A percentile compares a stretch with the other conserved stretches of the same genome.
Conservation (phyloP, 768 basidiomycete genomes). For the Suillus sp. region DNA sequence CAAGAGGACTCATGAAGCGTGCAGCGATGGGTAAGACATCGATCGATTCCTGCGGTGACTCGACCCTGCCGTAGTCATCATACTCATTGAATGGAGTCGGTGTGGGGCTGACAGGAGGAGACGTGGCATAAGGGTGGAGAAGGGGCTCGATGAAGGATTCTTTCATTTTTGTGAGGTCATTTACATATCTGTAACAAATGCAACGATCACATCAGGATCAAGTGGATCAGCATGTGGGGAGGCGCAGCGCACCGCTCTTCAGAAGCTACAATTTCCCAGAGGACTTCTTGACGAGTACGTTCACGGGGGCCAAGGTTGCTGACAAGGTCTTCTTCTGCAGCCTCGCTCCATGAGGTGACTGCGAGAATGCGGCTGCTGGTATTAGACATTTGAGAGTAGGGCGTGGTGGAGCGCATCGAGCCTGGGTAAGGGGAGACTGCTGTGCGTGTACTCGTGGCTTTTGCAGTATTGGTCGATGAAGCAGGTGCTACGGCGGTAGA, state of each 20-base stretch:
- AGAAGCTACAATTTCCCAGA: conserved; percentile 95
- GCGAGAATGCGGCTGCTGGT: conserved; percentile 74
- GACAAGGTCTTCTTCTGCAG: conserved; percentile 92
- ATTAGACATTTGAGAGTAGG: conserved; percentile 77
- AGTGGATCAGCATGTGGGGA: conserved; percentile 9
- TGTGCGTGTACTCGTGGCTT: conserved; percentile 63
- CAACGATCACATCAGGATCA: conserved; percentile 5
- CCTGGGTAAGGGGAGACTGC: conserved; percentile 62
- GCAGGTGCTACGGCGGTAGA: conserved; percentile 65
- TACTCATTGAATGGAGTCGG: conserved; percentile 64
- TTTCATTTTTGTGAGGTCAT: conserved; percentile 88
- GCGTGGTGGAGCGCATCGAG: conserved; percentile 78
- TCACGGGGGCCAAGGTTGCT: conserved; percentile 92
- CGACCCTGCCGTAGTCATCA: conserved; percentile 64
- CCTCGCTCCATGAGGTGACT: conserved; percentile 89
- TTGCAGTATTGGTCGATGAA: conserved; percentile 53
- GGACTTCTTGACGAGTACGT: conserved; percentile 92
- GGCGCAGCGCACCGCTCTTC: conserved; percentile 75
- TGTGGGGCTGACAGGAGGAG: conserved; percentile 44
- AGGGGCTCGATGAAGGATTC: conserved; percentile 91
- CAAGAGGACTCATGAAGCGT: conserved; percentile 78
- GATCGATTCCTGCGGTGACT: conserved; percentile 68
- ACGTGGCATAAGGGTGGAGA: conserved; percentile 72
- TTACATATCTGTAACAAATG: conserved; percentile 71
- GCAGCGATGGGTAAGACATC: conserved; percentile 90